A percentile compares a stretch with the other conserved stretches of the same genome.
Evolutionary conservation across 106 monocot genomes (phyloP).

Genomic region (Cymbidium sinense): DNA sequence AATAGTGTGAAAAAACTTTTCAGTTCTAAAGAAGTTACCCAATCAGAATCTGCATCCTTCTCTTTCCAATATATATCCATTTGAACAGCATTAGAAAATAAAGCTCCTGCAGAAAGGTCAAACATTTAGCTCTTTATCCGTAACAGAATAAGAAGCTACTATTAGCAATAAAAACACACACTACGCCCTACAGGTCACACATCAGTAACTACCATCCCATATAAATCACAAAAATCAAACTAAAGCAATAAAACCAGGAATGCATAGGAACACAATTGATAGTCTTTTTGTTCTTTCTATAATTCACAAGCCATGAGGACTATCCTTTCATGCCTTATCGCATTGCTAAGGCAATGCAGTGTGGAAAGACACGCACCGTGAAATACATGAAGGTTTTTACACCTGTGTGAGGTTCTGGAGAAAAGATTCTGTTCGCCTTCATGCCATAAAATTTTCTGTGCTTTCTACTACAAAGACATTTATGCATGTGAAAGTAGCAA

Average conservation of each 20-base stretch:
- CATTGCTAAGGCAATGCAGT: neutral
- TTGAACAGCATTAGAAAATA: slow-evolving; percentile 33
- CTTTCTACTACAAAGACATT: no score
- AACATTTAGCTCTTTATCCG: neutral
- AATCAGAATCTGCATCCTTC: slow-evolving; percentile 87
- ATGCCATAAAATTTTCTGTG: no score
- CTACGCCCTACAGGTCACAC: neutral
- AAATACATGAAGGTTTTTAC: no score
- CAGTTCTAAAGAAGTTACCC: slow-evolving; percentile 40
- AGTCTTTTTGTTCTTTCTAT: neutral
- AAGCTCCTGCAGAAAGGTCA: slow-evolving; percentile 30
- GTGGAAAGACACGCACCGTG: neutral
- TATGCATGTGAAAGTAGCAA: no score
- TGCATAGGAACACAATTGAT: neutral
- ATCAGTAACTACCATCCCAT: neutral
- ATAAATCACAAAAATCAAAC: neutral
- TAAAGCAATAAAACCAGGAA: neutral
- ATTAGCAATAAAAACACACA: neutral
- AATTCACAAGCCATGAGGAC: neutral
- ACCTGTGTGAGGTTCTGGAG: no score
- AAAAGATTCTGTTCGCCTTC: no score
- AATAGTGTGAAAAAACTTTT: slow-evolving; percentile 1
- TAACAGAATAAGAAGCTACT: neutral
- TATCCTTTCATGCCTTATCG: neutral
- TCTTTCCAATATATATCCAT: slow-evolving; percentile 86